These are phyloP conservation scores for Amanita inopinata DNA, from an alignment of 768 basidiomycete genomes.

Conservation along the genomic window DNA sequence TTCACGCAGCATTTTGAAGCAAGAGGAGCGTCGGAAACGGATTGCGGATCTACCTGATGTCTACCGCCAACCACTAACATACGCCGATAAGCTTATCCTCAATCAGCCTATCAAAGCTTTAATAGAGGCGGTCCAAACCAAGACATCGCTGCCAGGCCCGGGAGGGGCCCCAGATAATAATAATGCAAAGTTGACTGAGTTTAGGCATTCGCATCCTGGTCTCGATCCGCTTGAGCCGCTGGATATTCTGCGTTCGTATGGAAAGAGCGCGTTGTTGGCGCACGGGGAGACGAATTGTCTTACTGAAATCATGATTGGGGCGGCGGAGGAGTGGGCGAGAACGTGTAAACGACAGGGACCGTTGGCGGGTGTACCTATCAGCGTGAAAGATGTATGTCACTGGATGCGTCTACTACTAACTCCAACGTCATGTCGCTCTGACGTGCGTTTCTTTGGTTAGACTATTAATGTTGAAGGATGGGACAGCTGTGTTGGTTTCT, in stretches of 20 bases:
- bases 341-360: slow-evolving; percentile 29
- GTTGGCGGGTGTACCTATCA: slow-evolving; percentile 51
- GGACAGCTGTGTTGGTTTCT: slow-evolving; percentile 53
- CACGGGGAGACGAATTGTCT: slow-evolving; percentile 50
- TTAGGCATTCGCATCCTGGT: background rate
- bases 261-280: slow-evolving; percentile 37
- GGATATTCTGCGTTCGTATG: slow-evolving; percentile 34
- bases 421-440: no score
- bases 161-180: no score
- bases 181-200: no score
- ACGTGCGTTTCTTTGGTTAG: slow-evolving; percentile 20
- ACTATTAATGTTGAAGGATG: slow-evolving; percentile 43
- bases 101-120: slow-evolving; percentile 20
- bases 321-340: slow-evolving; percentile 25
- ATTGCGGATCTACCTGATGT: slow-evolving; percentile 20
- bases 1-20: slow-evolving; percentile 21
- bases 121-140: slow-evolving; percentile 20
- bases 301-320: slow-evolving; percentile 44
- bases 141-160: no score
- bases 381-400: slow-evolving; percentile 40
- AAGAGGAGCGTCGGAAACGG: slow-evolving; percentile 23
- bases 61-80: slow-evolving; percentile 22
- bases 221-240: slow-evolving; percentile 19
- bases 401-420: slow-evolving; percentile 10
- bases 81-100: slow-evolving; percentile 21